Evolutionary conservation across 805 yeast genomes (phyloP).

Genomic region (Naumovozyma baii): DNA sequence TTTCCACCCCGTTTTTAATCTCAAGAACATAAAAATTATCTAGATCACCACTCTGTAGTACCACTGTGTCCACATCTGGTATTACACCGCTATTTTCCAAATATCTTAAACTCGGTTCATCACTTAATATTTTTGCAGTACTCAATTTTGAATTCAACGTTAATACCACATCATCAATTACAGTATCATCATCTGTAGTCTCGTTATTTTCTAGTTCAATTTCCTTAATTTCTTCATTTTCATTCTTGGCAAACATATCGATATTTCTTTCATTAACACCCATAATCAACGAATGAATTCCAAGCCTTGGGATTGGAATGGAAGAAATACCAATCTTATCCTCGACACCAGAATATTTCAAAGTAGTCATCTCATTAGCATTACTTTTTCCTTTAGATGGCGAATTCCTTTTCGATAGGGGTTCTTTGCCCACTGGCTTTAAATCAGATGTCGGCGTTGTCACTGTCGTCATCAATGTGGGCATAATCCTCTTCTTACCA

Average conservation of each 20-base stretch:
- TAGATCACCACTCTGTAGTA: conserved; percentile 27
- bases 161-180: conserved; percentile 21
- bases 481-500: conserved; percentile 69
- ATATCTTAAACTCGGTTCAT: conserved; percentile 24
- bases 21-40: conserved; percentile 24
- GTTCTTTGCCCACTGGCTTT: background rate
- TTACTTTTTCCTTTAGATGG: background rate
- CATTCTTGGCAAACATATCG: conserved; percentile 18
- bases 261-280: conserved; percentile 39
- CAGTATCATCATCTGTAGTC: conserved; percentile 10
- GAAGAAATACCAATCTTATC: conserved; percentile 35
- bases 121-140: conserved; percentile 22
- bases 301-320: conserved; percentile 50
- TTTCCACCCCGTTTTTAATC: conserved; percentile 30
- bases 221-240: conserved; percentile 7
- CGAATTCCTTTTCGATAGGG: conserved; percentile 5
- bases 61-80: conserved; percentile 24
- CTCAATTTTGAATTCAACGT: conserved; percentile 23
- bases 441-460: background rate
- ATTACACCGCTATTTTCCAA: conserved; percentile 20
- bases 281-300: conserved; percentile 54
- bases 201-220: conserved; percentile 4
- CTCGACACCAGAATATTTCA: conserved; percentile 8
- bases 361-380: background rate
- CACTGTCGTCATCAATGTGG: conserved; percentile 46